A percentile compares a stretch with the other conserved stretches of the same genome.
These are phyloP conservation scores for Parasitella parasitica DNA, from an alignment of 371 early-diverging fungal species.

Conservation along the genomic window DNA sequence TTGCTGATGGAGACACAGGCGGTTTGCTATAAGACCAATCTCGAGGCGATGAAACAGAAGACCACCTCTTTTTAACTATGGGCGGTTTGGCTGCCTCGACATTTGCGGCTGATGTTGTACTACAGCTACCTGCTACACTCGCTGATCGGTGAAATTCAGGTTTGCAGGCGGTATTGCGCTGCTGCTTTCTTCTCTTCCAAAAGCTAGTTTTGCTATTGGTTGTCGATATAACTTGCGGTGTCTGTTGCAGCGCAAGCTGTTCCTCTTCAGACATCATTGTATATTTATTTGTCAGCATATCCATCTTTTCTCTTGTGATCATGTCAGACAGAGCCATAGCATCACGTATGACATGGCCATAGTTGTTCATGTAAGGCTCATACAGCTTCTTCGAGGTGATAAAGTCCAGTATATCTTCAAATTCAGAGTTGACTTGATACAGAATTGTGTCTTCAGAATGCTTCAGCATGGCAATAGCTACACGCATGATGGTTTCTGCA, in stretches of 20 bases:
- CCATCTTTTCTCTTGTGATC: constrained; percentile 71
- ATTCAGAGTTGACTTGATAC: constrained; percentile 59
- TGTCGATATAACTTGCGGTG: background rate
- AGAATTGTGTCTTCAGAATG: constrained; percentile 70
- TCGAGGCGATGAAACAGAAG: constrained; percentile 19
- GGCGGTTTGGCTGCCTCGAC: background rate
- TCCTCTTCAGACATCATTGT: background rate
- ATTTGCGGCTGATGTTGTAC: background rate
- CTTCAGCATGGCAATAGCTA: constrained; percentile 85
- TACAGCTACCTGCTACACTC: constrained; percentile 5
- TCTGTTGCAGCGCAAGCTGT: background rate
- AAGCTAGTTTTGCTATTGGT: background rate
- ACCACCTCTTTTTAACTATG: constrained; percentile 29
- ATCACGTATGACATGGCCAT: constrained; percentile 71
- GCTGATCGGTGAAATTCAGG: constrained; percentile 7
- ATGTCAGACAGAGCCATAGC: constrained; percentile 69
- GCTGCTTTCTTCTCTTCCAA: constrained; percentile 9
- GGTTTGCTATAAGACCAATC: constrained; percentile 4
- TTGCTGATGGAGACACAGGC: background rate
- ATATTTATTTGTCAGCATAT: constrained; percentile 13
- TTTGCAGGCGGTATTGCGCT: background rate
- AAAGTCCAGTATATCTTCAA: constrained; percentile 82
- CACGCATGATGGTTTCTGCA: constrained; percentile 82
- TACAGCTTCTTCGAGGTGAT: constrained; percentile 70
- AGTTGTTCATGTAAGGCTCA: constrained; percentile 66